Percentiles rank a stretch among this genome's conserved stretches.
Conservation (phyloP, 2,329 filamentous ascomycete species). For the Juglanconis oblonga region DNA sequence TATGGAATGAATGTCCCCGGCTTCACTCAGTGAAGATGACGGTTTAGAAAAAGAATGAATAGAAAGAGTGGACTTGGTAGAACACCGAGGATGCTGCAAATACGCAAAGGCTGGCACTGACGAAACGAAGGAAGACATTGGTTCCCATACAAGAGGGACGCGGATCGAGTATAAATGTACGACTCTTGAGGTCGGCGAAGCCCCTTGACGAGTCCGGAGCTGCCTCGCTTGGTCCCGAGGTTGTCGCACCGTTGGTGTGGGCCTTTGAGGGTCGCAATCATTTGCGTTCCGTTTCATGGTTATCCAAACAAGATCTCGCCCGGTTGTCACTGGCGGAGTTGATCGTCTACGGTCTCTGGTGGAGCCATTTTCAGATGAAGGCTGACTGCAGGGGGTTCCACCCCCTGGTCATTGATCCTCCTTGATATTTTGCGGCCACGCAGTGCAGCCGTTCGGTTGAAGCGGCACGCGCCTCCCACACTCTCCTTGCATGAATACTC, state of each 20-base stretch:
- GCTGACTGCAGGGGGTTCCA: not conserved
- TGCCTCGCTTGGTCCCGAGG: not conserved
- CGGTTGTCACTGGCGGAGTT: not conserved
- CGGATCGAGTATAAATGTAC: not conserved
- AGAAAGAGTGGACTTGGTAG: constrained; percentile 3
- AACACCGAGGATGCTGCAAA: not conserved
- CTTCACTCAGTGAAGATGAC: constrained; percentile 11
- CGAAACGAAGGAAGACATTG: not conserved
- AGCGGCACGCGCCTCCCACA: no score
- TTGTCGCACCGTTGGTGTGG: not conserved
- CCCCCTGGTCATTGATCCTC: not conserved
- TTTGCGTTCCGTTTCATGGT: constrained; percentile 1
- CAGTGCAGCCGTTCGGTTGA: no score
- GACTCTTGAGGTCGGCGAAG: not conserved
- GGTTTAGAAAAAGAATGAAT: not conserved
- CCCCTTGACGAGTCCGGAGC: not conserved
- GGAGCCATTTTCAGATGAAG: not conserved
- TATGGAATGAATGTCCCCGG: not conserved
- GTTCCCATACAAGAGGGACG: not conserved
- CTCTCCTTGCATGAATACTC: no score
- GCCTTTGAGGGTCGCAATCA: not conserved
- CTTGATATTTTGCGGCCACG: not conserved
- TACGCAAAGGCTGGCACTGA: not conserved
- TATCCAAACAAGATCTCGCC: not conserved
- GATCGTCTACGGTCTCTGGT: not conserved